phyloP scores from a whole-genome alignment of 1,284 basidiomycete genomes.

The Erythrobasidium hasegawianum region DNA sequence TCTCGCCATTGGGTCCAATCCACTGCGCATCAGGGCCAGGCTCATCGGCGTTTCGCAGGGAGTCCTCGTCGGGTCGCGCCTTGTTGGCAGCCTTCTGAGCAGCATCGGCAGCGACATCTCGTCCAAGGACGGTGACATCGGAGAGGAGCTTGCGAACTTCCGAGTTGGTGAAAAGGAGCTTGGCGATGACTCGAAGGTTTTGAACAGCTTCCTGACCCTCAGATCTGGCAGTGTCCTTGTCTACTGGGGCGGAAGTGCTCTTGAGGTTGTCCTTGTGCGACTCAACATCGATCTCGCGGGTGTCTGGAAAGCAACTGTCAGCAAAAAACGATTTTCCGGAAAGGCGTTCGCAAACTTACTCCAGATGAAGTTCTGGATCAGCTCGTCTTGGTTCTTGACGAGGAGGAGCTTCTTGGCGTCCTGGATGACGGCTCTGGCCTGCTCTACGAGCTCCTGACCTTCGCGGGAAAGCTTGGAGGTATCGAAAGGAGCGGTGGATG shows the following conservation, averaged over 20 bases:
- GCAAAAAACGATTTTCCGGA: neutral
- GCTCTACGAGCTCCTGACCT: conserved; percentile 69
- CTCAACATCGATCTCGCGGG: conserved; percentile 58
- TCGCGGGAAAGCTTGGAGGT: conserved; percentile 65
- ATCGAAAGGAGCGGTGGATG: conserved; percentile 65
- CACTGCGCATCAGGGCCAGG: conserved; percentile 57
- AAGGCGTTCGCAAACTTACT: conserved; percentile 38
- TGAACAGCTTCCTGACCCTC: conserved; percentile 61
- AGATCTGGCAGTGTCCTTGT: conserved; percentile 57
- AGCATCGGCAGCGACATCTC: conserved; percentile 53
- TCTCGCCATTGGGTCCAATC: conserved; percentile 52
- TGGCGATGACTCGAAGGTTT: conserved; percentile 73
- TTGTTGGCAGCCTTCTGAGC: conserved; percentile 69
- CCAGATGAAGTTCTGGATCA: conserved; percentile 60
- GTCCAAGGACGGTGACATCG: conserved; percentile 73
- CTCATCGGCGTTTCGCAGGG: conserved; percentile 65
- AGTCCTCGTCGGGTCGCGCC: conserved; percentile 65
- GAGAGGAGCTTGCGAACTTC: conserved; percentile 84
- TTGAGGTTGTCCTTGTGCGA: conserved; percentile 53
- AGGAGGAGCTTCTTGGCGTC: conserved; percentile 86
- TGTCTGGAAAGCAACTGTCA: conserved; percentile 48
- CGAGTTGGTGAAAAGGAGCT: conserved; percentile 79
- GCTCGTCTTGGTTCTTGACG: conserved; percentile 50
- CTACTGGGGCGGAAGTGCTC: conserved; percentile 55
- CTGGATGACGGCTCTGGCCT: conserved; percentile 63